Percentiles rank a stretch among this genome's conserved stretches.
phyloP scores from a whole-genome alignment of 352 stramenopile genomes.

The Phytophthora sp. region DNA sequence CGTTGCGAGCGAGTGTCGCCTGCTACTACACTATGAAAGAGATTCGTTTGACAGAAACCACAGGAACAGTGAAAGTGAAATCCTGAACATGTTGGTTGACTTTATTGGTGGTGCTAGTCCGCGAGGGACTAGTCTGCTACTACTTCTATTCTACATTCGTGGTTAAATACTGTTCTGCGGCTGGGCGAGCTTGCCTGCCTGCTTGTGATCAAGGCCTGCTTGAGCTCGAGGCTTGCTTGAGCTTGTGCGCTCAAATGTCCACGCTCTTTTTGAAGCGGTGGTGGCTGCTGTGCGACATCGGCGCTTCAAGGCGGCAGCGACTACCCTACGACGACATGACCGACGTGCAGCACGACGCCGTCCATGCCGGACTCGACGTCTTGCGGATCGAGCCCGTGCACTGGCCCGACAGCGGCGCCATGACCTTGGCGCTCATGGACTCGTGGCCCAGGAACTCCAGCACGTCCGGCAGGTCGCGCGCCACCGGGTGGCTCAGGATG shows the following conservation, averaged over 20 bases:
- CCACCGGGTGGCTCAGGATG: slow-evolving; percentile 60
- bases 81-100: slow-evolving; percentile 7
- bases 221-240: too few relatives aligned
- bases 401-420: slow-evolving; percentile 39
- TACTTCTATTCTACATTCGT: slow-evolving; percentile 26
- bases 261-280: too few relatives aligned
- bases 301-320: too few relatives aligned
- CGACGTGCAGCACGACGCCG: slow-evolving; percentile 35
- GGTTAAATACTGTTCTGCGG: slow-evolving; percentile 31
- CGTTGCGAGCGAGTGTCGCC: too few relatives aligned
- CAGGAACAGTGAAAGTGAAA: background rate
- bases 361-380: slow-evolving; percentile 72
- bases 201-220: background rate
- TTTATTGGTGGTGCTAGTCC: slow-evolving; percentile 8
- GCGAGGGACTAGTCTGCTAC: too few relatives aligned
- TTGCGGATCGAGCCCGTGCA: slow-evolving; percentile 79
- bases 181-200: background rate
- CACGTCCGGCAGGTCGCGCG: slow-evolving; percentile 63
- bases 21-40: background rate
- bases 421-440: slow-evolving; percentile 52
- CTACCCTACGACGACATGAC: slow-evolving; percentile 26
- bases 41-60: background rate
- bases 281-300: too few relatives aligned
- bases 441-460: slow-evolving; percentile 69
- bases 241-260: too few relatives aligned